Evolutionary conservation across 2,329 filamentous ascomycete species (phyloP).

Genomic region (Escovopsis sp.): DNA sequence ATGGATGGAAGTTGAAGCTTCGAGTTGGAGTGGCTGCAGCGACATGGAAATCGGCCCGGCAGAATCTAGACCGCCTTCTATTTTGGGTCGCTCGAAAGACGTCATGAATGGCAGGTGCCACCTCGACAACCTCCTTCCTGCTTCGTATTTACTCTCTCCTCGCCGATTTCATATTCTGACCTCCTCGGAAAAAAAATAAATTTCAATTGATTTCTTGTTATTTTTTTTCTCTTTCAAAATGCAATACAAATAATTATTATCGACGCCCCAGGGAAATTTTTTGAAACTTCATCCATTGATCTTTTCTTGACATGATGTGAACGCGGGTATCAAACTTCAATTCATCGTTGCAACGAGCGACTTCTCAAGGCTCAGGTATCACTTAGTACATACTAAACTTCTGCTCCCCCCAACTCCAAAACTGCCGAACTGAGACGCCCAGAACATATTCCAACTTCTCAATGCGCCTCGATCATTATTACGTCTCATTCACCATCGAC

Average conservation of each 20-base stretch:
- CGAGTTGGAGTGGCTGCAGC: no score
- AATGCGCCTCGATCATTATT: slow-evolving; percentile 1
- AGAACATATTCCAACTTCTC: slow-evolving; percentile 1
- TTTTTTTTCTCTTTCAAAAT: background rate
- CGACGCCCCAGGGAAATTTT: no score
- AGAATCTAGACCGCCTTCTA: slow-evolving; percentile 8
- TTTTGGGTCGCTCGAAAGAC: background rate
- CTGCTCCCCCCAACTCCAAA: background rate
- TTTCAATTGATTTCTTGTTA: background rate
- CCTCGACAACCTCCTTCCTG: background rate
- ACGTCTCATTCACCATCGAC: background rate
- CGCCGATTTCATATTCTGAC: background rate
- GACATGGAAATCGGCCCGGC: background rate
- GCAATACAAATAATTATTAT: background rate
- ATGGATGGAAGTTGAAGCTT: no score
- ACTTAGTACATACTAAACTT: background rate
- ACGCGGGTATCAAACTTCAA: background rate
- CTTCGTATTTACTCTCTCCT: background rate
- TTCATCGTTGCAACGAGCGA: slow-evolving; percentile 1
- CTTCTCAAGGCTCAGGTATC: slow-evolving; percentile 1
- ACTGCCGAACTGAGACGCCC: background rate
- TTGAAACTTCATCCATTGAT: no score
- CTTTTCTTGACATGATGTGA: no score
- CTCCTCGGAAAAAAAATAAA: background rate
- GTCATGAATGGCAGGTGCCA: no score